Evolutionary conservation across 148 eudicot genomes (phyloP).

Genomic region (Gaultheria prostrata): DNA sequence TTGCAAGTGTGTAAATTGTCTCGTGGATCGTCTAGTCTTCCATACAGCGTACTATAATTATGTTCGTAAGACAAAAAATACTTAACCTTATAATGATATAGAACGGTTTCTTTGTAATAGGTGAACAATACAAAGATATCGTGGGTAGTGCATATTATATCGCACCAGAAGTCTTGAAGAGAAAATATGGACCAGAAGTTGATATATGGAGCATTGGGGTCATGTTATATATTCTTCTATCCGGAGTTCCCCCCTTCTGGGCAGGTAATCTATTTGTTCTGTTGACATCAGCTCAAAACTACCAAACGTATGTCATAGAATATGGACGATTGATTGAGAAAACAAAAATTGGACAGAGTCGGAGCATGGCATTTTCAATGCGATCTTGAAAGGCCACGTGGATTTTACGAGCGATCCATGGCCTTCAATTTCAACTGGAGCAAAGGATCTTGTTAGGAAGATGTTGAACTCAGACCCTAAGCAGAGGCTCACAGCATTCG

Average conservation of each 20-base stretch:
- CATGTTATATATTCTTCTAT: conserved; percentile 47
- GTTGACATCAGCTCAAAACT: not conserved
- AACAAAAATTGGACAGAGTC: conserved; percentile 48
- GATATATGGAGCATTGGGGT: conserved; percentile 57
- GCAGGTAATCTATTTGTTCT: conserved; percentile 32
- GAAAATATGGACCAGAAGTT: conserved; percentile 47
- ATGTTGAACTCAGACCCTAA: conserved; percentile 88
- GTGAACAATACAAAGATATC: conserved; percentile 50
- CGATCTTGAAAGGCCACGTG: conserved; percentile 77
- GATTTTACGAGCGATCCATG: conserved; percentile 92
- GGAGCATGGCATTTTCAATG: conserved; percentile 93
- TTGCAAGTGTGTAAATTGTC: not conserved
- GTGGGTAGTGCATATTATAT: conserved; percentile 55
- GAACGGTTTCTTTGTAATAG: conserved; percentile 30
- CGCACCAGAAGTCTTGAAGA: conserved; percentile 53
- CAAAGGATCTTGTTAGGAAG: conserved; percentile 89
- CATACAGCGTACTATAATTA: not conserved
- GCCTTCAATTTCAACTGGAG: conserved; percentile 86
- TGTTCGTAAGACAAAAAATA: not conserved
- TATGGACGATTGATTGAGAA: not conserved
- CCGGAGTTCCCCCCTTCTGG: conserved; percentile 58
- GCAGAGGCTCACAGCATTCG: conserved; percentile 77
- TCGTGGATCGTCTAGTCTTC: not conserved
- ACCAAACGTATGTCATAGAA: not conserved
- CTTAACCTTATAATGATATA: not conserved